A percentile compares a stretch with the other conserved stretches of the same genome.
Conservation (phyloP, 225 moss, liverwort and hornwort genomes). For the Marchantia paleacea region DNA sequence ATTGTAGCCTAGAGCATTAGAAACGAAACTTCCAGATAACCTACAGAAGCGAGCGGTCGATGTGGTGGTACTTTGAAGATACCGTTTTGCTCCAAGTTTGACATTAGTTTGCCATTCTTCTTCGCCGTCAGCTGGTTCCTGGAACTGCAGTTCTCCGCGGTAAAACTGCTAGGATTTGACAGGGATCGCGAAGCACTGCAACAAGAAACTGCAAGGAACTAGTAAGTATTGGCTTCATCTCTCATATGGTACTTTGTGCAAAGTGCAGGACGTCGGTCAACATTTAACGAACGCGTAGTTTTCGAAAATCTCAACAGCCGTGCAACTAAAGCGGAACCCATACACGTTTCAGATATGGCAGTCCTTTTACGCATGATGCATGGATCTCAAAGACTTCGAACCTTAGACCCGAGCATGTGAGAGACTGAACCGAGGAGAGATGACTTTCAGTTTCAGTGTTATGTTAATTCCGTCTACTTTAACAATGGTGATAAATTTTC, state of each 20-base stretch:
- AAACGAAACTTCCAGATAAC: not conserved
- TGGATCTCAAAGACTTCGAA: too few species aligned
- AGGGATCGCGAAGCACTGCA: not conserved
- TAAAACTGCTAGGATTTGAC: not conserved
- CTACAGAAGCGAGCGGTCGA: not conserved
- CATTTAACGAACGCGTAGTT: not conserved
- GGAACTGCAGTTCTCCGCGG: too few species aligned
- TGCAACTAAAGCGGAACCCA: not conserved
- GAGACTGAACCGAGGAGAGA: too few species aligned
- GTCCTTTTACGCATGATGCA: not conserved
- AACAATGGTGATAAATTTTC: too few species aligned
- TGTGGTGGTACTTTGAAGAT: not conserved
- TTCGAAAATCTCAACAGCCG: not conserved
- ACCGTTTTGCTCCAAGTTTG: not conserved
- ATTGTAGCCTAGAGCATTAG: not conserved
- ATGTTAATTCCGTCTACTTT: too few species aligned
- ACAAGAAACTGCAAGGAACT: not conserved
- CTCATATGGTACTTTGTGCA: not conserved
- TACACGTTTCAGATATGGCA: not conserved
- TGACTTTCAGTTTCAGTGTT: too few species aligned
- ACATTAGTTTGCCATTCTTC: not conserved
- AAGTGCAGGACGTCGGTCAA: not conserved
- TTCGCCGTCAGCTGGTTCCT: not conserved
- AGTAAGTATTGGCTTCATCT: not conserved
- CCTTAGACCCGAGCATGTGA: too few species aligned